phyloP scores from a whole-genome alignment of 2,329 filamentous ascomycete genomes.

The Sarocladiaceae sp. region DNA sequence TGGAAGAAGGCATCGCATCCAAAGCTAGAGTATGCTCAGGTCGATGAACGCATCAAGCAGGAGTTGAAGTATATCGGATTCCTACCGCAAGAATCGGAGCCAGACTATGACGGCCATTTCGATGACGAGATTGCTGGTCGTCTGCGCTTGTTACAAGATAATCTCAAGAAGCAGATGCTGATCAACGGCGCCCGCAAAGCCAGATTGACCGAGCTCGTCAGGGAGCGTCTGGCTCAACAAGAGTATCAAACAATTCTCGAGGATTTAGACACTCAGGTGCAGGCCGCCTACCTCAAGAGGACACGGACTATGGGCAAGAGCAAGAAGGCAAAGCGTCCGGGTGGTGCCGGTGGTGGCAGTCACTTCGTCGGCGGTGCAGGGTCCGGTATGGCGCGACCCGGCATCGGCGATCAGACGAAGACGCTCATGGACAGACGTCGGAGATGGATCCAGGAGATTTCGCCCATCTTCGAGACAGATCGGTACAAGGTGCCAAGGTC shows the following conservation, averaged over 20 bases:
- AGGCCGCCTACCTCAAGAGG: slow-evolving; percentile 91
- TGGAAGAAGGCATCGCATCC: slow-evolving; percentile 75
- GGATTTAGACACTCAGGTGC: slow-evolving; percentile 91
- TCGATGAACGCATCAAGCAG: slow-evolving; percentile 87
- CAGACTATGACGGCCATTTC: slow-evolving; percentile 83
- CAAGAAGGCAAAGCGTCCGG: slow-evolving; percentile 81
- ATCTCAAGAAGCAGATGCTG: slow-evolving; percentile 78
- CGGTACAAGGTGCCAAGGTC: slow-evolving; percentile 61
- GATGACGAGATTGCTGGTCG: slow-evolving; percentile 94
- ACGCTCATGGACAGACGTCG: slow-evolving; percentile 87
- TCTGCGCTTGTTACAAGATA: slow-evolving; percentile 76
- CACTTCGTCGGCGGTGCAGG: slow-evolving; percentile 56
- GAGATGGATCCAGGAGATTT: slow-evolving; percentile 88
- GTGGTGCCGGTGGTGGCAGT: slow-evolving; percentile 69
- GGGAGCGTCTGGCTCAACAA: slow-evolving; percentile 91
- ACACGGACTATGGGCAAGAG: slow-evolving; percentile 91
- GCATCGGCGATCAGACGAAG: slow-evolving; percentile 86
- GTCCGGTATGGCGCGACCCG: slow-evolving; percentile 63
- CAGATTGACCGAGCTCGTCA: slow-evolving; percentile 78
- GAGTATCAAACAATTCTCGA: slow-evolving; percentile 97
- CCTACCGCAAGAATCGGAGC: slow-evolving; percentile 61
- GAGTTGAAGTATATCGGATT: slow-evolving; percentile 91
- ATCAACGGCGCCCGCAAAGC: slow-evolving; percentile 89
- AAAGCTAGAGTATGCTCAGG: slow-evolving; percentile 77
- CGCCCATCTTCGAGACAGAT: slow-evolving; percentile 80